These are phyloP conservation scores for Calonectria pseudoturangicola DNA, from an alignment of 2,329 filamentous ascomycete genomes.

Conservation along the genomic window DNA sequence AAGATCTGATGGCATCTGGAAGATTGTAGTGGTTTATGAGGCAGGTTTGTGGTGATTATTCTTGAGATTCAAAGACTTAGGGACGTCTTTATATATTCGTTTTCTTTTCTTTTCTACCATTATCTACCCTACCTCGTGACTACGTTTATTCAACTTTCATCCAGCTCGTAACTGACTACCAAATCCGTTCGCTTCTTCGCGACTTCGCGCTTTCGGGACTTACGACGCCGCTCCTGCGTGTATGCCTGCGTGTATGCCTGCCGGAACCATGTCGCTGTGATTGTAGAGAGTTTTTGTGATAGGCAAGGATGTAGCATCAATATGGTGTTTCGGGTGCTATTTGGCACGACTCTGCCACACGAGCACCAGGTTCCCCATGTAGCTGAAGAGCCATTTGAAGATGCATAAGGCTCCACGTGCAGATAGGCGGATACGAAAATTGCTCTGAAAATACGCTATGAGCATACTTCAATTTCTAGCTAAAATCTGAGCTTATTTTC, in stretches of 20 bases:
- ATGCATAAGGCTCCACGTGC: not conserved
- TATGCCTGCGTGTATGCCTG: not conserved
- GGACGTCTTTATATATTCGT: not conserved
- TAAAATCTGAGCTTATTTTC: conserved; percentile 1
- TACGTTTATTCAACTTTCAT: not conserved
- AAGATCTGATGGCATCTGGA: not conserved
- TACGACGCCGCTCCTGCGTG: not conserved
- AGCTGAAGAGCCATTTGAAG: not conserved
- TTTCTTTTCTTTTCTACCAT: too few relatives aligned
- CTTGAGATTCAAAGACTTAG: not conserved
- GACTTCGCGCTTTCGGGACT: not conserved
- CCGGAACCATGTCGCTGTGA: not conserved
- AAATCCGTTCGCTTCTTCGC: not conserved
- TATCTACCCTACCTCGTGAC: not conserved
- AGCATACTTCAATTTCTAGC: not conserved
- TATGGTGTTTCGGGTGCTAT: not conserved
- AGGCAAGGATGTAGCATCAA: not conserved
- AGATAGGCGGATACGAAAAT: not conserved
- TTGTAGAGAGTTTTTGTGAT: not conserved
- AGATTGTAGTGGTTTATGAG: not conserved
- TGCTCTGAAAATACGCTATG: not conserved
- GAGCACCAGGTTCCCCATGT: not conserved
- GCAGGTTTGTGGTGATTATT: not conserved
- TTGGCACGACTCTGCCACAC: not conserved
- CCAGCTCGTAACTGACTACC: not conserved